phyloP scores from a whole-genome alignment of 2,329 filamentous ascomycete genomes.

The Exophiala phaeomuriformis region DNA sequence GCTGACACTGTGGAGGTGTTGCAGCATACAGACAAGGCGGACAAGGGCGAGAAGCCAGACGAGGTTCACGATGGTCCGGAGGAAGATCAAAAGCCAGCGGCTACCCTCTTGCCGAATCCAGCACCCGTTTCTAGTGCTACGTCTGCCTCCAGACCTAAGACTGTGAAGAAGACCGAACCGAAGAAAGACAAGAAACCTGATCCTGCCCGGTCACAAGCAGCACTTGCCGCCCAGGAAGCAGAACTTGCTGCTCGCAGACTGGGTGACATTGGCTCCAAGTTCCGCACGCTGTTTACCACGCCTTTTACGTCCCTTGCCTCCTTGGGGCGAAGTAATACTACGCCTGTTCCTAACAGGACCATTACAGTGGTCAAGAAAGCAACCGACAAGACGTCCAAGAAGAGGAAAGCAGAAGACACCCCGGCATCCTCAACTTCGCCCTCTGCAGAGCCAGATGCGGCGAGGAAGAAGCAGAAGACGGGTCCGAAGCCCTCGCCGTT shows the following conservation, averaged over 20 bases:
- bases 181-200: slow-evolving; percentile 49
- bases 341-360: slow-evolving; percentile 22
- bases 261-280: slow-evolving; percentile 34
- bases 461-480: slow-evolving; percentile 34
- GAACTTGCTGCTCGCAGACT: slow-evolving; percentile 35
- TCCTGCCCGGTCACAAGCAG: slow-evolving; percentile 42
- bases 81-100: slow-evolving; percentile 37
- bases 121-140: slow-evolving; percentile 9
- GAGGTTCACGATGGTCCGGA: neutral
- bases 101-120: neutral
- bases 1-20: slow-evolving; percentile 9
- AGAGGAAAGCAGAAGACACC: slow-evolving; percentile 50
- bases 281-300: slow-evolving; percentile 33
- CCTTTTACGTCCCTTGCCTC: slow-evolving; percentile 27
- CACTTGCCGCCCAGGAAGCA: slow-evolving; percentile 35
- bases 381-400: slow-evolving; percentile 34
- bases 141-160: slow-evolving; percentile 14
- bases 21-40: slow-evolving; percentile 4
- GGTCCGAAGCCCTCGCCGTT: slow-evolving; percentile 30
- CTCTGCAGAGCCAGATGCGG: slow-evolving; percentile 27
- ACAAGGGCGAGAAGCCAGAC: slow-evolving; percentile 1
- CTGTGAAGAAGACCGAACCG: slow-evolving; percentile 50
- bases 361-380: slow-evolving; percentile 26
- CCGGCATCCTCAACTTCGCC: slow-evolving; percentile 30
- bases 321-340: slow-evolving; percentile 26